Percentiles rank a stretch among this genome's conserved stretches.
These are phyloP conservation scores for Starmerella scarabaei DNA, from an alignment of 805 yeast genomes.

Conservation along the genomic window DNA sequence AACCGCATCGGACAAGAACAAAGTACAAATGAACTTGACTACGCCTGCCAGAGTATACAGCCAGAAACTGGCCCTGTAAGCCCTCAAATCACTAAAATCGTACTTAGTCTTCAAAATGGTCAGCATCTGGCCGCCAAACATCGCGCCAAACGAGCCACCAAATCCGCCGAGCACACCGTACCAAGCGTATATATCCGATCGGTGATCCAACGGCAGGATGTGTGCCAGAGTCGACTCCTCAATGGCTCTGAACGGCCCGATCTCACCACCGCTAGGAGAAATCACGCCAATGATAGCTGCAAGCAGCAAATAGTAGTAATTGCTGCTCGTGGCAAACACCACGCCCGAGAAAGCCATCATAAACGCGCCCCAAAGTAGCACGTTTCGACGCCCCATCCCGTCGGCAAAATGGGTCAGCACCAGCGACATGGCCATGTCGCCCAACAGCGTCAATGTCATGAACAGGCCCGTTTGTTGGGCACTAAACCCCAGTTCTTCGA, in stretches of 20 bases:
- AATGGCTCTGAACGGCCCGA: constrained; percentile 77
- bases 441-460: constrained; percentile 67
- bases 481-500: constrained; percentile 40
- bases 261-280: constrained; percentile 78
- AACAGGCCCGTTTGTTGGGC: constrained; percentile 57
- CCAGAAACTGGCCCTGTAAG: constrained; percentile 43
- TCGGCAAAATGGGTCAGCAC: constrained; percentile 68
- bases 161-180: constrained; percentile 54
- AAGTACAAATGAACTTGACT: constrained; percentile 34
- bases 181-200: constrained; percentile 65
- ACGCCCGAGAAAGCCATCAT: constrained; percentile 59
- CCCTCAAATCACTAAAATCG: constrained; percentile 23
- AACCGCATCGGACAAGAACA: constrained; percentile 29
- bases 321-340: constrained; percentile 42
- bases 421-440: constrained; percentile 63
- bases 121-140: constrained; percentile 46
- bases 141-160: constrained; percentile 63
- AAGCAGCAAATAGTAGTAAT: constrained; percentile 40
- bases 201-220: constrained; percentile 34
- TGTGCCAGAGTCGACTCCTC: constrained; percentile 77
- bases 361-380: constrained; percentile 48
- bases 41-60: constrained; percentile 43
- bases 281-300: constrained; percentile 78
- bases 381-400: constrained; percentile 48
- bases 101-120: constrained; percentile 24